Percentiles rank a stretch among this genome's conserved stretches.
Evolutionary conservation across 169 alveolate genomes (phyloP).

Genomic region (Theileria orientalis): DNA sequence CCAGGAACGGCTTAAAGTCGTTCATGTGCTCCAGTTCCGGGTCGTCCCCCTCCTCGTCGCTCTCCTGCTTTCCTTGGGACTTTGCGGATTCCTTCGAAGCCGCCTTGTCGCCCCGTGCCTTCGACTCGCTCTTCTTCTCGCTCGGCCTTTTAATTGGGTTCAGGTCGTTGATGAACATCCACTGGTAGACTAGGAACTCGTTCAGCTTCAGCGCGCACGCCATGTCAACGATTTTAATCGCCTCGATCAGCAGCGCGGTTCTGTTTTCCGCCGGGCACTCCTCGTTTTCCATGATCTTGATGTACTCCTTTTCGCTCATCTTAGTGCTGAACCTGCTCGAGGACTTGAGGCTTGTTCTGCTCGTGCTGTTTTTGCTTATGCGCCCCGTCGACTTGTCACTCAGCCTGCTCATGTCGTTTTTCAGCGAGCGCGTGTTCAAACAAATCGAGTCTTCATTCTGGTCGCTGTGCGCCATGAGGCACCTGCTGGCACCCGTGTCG

Average conservation of each 20-base stretch:
- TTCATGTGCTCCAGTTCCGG: too few species aligned
- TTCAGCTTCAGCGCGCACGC: conserved; percentile 56
- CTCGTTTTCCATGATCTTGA: background rate
- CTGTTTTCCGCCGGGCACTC: conserved; percentile 9
- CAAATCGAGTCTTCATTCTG: too few species aligned
- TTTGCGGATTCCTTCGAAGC: too few species aligned
- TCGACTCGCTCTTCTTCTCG: too few species aligned
- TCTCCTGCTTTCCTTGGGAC: too few species aligned
- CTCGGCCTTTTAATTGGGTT: conserved; percentile 19
- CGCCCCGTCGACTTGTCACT: background rate
- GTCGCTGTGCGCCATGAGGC: too few species aligned
- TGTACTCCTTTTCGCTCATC: background rate
- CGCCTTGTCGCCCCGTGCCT: too few species aligned
- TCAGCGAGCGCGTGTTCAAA: too few species aligned
- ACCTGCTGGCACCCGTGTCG: too few species aligned
- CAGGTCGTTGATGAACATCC: conserved; percentile 63
- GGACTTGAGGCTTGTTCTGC: background rate
- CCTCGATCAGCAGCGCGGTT: conserved; percentile 39
- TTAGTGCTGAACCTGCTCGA: too few species aligned
- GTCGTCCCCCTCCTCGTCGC: too few species aligned
- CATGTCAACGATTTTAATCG: conserved; percentile 56
- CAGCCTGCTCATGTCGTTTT: background rate
- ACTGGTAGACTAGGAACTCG: conserved; percentile 63
- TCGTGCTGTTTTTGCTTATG: background rate
- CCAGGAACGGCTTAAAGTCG: conserved; percentile 64